Percentiles rank a stretch among this genome's conserved stretches.
Conservation (phyloP, 2,329 filamentous ascomycete genomes). For the Aspergillus puulaauensis region DNA sequence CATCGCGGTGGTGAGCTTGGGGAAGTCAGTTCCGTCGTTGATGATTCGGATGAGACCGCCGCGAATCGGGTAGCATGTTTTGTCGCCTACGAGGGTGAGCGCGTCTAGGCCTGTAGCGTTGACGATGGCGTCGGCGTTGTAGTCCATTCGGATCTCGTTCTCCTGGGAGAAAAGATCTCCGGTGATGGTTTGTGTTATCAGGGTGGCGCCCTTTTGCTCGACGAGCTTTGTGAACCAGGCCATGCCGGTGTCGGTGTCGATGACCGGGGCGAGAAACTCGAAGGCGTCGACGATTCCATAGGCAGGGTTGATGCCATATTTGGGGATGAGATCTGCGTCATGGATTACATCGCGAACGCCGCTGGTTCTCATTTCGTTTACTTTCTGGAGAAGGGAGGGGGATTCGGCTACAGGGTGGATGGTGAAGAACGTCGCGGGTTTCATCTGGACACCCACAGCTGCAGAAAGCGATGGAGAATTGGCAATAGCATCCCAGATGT, state of each 20-base stretch:
- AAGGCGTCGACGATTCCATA: conserved; percentile 40
- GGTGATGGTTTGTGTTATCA: not conserved
- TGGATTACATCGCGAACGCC: conserved; percentile 1
- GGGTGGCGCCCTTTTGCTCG: not conserved
- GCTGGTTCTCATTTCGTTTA: conserved; percentile 2
- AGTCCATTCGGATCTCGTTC: not conserved
- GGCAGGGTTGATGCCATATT: conserved; percentile 28
- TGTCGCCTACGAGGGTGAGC: not conserved
- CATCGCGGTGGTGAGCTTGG: conserved; percentile 42
- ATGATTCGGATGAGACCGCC: conserved; percentile 16
- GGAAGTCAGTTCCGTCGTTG: conserved; percentile 46
- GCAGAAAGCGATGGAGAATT: not conserved
- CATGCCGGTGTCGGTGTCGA: conserved; percentile 43
- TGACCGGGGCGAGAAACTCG: conserved; percentile 46
- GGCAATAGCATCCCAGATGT: not conserved
- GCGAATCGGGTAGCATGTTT: conserved; percentile 2
- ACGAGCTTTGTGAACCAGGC: conserved; percentile 1
- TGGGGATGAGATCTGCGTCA: not conserved
- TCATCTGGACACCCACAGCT: not conserved
- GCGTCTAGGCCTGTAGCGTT: conserved; percentile 2
- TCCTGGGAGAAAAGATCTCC: conserved; percentile 1
- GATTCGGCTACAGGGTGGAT: not conserved
- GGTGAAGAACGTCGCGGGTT: conserved; percentile 3
- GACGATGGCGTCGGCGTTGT: not conserved
- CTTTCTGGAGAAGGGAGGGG: not conserved